Evolutionary conservation across 352 stramenopile genomes (phyloP), one percentile per base, ranked within the genome.

Genomic region (Albugo candida): DNA sequence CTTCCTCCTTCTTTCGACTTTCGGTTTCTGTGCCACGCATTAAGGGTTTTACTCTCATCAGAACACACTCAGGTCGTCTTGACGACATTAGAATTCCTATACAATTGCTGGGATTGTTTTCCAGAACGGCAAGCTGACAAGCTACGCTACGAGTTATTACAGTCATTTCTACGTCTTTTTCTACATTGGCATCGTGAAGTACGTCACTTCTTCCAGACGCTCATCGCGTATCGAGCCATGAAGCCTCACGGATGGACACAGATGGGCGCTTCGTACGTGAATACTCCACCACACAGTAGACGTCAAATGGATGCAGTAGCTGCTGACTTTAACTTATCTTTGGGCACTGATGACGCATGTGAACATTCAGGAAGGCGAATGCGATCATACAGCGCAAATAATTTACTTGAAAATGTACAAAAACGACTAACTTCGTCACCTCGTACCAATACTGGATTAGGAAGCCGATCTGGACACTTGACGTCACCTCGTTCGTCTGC

Each of bases 21-120:
- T 47, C 68, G 79, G 1, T 92, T 92, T 45, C 44, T 92, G 37
- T 89, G 77, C 18, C 58, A 76, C 11, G 79, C 79, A 0, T 54
- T 92, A 1, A 71, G 78, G 24, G 88, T 92, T 51, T 53, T 92
- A 11, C 48, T 92, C 45, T 61, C 73, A 5, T 88, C 76, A 0
- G 79, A 92, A 43, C 79, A 92, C 50, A 89, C 77, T 0, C 79
- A 92, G 36, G 78, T 92, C 11, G 72, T 88, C 11, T 53, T 92
- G 17, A 89, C 79, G 14, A 92, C 79, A 0, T 53, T 92, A 27
- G 79, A 92, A 49, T 88, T 92, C 46, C 50, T 92, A 21, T 92
- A 92, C 60, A 92, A 92, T 34, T 86, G 75, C 44, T 92, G 79
- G 79, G 79, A 92, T 54, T 87, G 74, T 49, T 92, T 92, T 21